Percentiles rank a stretch among this genome's conserved stretches.
phyloP scores from a whole-genome alignment of 2,329 filamentous ascomycete genomes.

The Phaeoacremonium minimum region DNA sequence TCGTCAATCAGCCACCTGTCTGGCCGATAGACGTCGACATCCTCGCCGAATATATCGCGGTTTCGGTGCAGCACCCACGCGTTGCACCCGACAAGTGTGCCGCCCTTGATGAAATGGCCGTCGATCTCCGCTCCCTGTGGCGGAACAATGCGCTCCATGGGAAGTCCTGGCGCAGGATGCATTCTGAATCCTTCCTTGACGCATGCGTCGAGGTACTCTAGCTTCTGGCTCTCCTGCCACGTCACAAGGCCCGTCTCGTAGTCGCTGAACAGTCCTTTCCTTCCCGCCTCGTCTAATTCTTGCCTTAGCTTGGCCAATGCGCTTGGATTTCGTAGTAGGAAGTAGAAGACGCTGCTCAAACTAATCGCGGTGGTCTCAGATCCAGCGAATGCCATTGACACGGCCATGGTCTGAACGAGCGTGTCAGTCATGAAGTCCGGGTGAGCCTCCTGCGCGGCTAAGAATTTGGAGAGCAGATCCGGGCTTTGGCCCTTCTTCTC shows the following conservation, averaged over 20 bases:
- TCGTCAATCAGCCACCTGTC: conserved; percentile 60
- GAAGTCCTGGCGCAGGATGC: conserved; percentile 63
- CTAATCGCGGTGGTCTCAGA: conserved; percentile 20
- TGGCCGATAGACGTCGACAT: conserved; percentile 62
- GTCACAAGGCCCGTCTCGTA: conserved; percentile 57
- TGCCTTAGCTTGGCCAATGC: conserved; percentile 11
- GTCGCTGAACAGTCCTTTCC: conserved; percentile 25
- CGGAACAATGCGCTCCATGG: conserved; percentile 70
- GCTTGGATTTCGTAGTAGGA: conserved; percentile 16
- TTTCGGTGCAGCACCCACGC: conserved; percentile 72
- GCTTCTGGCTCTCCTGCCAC: conserved; percentile 63
- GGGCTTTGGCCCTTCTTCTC: conserved; percentile 35
- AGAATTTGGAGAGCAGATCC: conserved; percentile 69
- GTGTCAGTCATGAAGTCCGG: conserved; percentile 69
- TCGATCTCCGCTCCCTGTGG: conserved; percentile 58
- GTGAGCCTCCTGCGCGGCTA: conserved; percentile 61
- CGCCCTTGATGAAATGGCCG: conserved; percentile 59
- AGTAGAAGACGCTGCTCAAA: conserved; percentile 18
- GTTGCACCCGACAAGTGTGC: conserved; percentile 70
- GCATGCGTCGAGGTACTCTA: conserved; percentile 69
- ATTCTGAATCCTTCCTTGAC: conserved; percentile 11
- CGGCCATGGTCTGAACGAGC: conserved; percentile 65
- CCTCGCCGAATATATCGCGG: conserved; percentile 62
- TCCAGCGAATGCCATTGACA: conserved; percentile 34
- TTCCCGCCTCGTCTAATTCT: conserved; percentile 3